These are phyloP conservation scores for Stramenopiles sp. DNA, from an alignment of 352 stramenopile genomes.

Conservation along the genomic window DNA sequence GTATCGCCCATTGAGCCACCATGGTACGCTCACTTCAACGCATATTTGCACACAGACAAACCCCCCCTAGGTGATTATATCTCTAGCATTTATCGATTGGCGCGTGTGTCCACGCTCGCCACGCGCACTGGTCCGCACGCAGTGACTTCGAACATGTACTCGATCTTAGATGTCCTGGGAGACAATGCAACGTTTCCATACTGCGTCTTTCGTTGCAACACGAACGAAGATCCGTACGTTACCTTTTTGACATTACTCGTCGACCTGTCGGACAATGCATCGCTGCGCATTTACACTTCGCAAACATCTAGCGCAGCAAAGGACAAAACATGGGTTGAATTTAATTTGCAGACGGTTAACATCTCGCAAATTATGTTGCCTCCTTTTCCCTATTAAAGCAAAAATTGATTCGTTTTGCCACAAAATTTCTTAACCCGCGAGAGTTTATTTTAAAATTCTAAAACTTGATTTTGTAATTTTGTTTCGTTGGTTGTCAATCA, in stretches of 20 bases:
- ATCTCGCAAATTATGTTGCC: neutral
- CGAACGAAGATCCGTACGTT: neutral
- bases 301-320: neutral
- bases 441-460: no score
- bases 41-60: conserved; percentile 8
- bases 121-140: neutral
- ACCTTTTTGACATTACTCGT: neutral
- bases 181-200: neutral
- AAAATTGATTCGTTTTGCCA: no score
- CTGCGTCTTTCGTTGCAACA: neutral
- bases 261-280: neutral
- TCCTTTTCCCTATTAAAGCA: neutral
- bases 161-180: neutral
- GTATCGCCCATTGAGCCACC: neutral
- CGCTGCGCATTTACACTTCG: neutral
- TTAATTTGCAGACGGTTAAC: neutral
- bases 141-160: neutral
- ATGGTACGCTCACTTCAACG: neutral
- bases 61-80: neutral
- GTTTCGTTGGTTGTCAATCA: no score
- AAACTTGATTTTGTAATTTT: no score
- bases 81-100: neutral
- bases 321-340: neutral
- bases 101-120: neutral
- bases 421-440: no score